Evolutionary conservation across 306 rosid genomes (phyloP), one percentile per base, ranked within the genome.

Genomic region (Ammopiptanthus mongolicus): DNA sequence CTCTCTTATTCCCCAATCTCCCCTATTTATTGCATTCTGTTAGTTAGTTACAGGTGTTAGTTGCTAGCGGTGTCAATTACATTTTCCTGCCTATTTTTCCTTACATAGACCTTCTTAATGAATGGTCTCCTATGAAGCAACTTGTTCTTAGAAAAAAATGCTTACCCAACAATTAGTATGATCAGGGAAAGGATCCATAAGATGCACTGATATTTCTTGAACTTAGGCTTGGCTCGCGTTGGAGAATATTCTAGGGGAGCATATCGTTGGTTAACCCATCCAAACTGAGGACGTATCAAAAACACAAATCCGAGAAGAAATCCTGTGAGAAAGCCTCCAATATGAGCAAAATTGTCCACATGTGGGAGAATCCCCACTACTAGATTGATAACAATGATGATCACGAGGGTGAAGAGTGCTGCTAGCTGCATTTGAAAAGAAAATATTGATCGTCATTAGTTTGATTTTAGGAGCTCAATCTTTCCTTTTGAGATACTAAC

Each of bases 321-420:
- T 13, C 98, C 97, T 3, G 98, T 81, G 70, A 95, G 64, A 52
- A 95, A 95, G 81, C 98, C 98, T 73, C 98, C 98, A 41, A 95
- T 88, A 73, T 95, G 98, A 61, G 98, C 98, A 75, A 95, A 95
- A 78, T 95, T 95, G 85, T 95, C 98, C 78, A 95, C 91, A 7
- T 90, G 97, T 73, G 98, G 98, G 57, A 94, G 97, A 73, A 91
- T 90, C 67, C 98, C 98, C 69, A 95, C 94, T 3, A 90, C 98
- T 81, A 95, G 89, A 78, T 95, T 95, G 82, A 91, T 31, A 17
- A 60, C 96, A 62, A 95, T 81, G 85, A 95, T 88, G 80, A 91
- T 46, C 80, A 95, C 79, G 28, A 95, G 96, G 28, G 94, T 88
- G 71, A 87, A 14, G 65, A 95, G 81, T 69, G 97, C 98, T 73